phyloP scores from a whole-genome alignment of 345 rosid genomes.

The Salix udensis region DNA sequence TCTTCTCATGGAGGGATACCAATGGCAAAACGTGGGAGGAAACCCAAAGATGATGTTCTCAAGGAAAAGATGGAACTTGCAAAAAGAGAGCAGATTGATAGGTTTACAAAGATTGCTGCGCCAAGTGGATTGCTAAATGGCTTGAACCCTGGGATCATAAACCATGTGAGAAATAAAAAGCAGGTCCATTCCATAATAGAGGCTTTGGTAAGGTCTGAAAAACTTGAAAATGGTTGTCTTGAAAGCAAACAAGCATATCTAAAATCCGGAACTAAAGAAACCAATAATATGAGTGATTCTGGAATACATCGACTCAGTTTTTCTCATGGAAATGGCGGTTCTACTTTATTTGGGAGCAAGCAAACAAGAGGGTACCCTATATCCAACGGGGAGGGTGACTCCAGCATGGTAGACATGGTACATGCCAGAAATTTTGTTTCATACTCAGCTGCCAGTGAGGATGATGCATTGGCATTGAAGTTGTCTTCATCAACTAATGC shows the following conservation, averaged over 20 bases:
- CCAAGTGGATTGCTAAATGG: slow-evolving; percentile 89
- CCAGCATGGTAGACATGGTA: slow-evolving; percentile 32
- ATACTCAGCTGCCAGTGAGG: slow-evolving; percentile 28
- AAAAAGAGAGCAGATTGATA: slow-evolving; percentile 70
- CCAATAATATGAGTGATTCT: slow-evolving; percentile 17
- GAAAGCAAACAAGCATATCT: slow-evolving; percentile 25
- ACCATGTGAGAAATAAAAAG: slow-evolving; percentile 76
- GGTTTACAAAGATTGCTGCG: slow-evolving; percentile 75
- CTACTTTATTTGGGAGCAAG: slow-evolving; percentile 27
- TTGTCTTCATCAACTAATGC: slow-evolving; percentile 49
- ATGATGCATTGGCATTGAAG: slow-evolving; percentile 43
- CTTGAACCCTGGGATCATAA: slow-evolving; percentile 88
- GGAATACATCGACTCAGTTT: slow-evolving; percentile 29
- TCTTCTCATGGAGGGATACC: slow-evolving; percentile 54
- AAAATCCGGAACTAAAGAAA: slow-evolving; percentile 35
- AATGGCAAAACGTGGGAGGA: slow-evolving; percentile 61
- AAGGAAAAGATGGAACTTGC: slow-evolving; percentile 71
- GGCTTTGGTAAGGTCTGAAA: slow-evolving; percentile 65
- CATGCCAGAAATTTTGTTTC: slow-evolving; percentile 14
- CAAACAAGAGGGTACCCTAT: slow-evolving; percentile 22
- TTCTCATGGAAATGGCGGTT: slow-evolving; percentile 25
- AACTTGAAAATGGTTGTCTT: slow-evolving; percentile 22
- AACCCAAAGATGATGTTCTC: slow-evolving; percentile 45
- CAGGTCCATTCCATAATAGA: slow-evolving; percentile 92
- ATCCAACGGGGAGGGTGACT: slow-evolving; percentile 28